Evolutionary conservation across 768 basidiomycete genomes (phyloP), one percentile per base, ranked within the genome.

Genomic region (Steccherinum ochraceum): DNA sequence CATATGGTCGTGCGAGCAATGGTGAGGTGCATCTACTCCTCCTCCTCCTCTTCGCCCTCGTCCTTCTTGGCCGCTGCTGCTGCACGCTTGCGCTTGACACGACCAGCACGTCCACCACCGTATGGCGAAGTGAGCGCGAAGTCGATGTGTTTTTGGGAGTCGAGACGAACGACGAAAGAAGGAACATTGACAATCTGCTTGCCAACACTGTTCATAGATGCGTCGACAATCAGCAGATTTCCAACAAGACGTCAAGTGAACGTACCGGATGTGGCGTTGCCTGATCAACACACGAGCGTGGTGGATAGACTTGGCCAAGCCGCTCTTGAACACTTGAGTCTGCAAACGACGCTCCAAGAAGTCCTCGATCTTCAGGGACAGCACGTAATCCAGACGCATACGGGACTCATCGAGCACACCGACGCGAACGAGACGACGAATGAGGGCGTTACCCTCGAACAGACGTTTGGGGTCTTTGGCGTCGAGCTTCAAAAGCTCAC

Each of bases 321-420:
- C 94, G 60, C 80, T 84, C 83, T 98, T 98, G 89, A 98, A 99
- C 63, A 99, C 96, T 78, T 98, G 96, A 39, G 96, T 99, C 76
- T 99, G 96, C 67, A 99, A 75, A 62, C 96, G 78, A 64, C 96
- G 82, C 80, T 99, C 96, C 87, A 99, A 88, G 87, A 99, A 99
- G 75, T 99, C 96, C 72, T 99, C 96, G 63, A 97, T 84, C 79
- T 97, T 98, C 63, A 98, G 78, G 49, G 95, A 96, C 71, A 99
- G 78, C 78, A 98, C 96, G 86, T 99, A 99, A 88, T 99, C 96
- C 74, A 99, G 90, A 72, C 95, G 85, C 96, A 99, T 98, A 71
- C 94, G 88, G 58, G 81, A 73, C 79, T 99, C 96, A 69, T 98
- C 96, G 71, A 99, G 88, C 78, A 99, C 96, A 80, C 96, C 96